Evolutionary conservation across 495 filamentous ascomycete species (phyloP).

Genomic region (Tetracladium marchalianum): DNA sequence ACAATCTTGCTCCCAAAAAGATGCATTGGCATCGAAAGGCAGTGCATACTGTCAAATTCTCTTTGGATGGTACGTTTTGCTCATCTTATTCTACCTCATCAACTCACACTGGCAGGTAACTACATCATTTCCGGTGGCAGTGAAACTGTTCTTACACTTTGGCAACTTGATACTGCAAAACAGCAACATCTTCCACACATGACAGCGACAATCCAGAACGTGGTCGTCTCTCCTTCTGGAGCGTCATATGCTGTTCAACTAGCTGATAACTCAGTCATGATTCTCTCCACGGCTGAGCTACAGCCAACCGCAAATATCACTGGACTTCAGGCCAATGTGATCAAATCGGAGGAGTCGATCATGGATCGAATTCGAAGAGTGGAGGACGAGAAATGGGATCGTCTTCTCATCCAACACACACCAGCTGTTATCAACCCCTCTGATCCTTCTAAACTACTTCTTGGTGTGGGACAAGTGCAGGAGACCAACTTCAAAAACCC

Average conservation of each 20-base stretch:
- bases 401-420: conserved; percentile 29
- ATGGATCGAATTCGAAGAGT: conserved; percentile 12
- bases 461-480: conserved; percentile 39
- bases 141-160: conserved; percentile 87
- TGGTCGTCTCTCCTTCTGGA: conserved; percentile 70
- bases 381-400: conserved; percentile 27
- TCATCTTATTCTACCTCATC: not conserved
- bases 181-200: conserved; percentile 81
- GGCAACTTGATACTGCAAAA: conserved; percentile 82
- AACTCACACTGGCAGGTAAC: conserved; percentile 51
- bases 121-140: conserved; percentile 89
- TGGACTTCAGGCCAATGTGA: conserved; percentile 56
- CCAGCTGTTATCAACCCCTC: conserved; percentile 47
- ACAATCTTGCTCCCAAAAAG: conserved; percentile 26
- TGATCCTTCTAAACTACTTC: conserved; percentile 45
- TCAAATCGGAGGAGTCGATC: conserved; percentile 7
- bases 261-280: conserved; percentile 81
- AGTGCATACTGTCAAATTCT: conserved; percentile 77
- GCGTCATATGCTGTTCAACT: conserved; percentile 73
- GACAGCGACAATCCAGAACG: conserved; percentile 67
- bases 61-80: conserved; percentile 63
- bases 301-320: conserved; percentile 69
- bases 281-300: conserved; percentile 82
- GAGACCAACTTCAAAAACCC: conserved; percentile 23
- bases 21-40: conserved; percentile 88